Percentiles rank a stretch among this genome's conserved stretches.
phyloP scores from a whole-genome alignment of 1,284 basidiomycete species.

The Golubevia pallescens region DNA sequence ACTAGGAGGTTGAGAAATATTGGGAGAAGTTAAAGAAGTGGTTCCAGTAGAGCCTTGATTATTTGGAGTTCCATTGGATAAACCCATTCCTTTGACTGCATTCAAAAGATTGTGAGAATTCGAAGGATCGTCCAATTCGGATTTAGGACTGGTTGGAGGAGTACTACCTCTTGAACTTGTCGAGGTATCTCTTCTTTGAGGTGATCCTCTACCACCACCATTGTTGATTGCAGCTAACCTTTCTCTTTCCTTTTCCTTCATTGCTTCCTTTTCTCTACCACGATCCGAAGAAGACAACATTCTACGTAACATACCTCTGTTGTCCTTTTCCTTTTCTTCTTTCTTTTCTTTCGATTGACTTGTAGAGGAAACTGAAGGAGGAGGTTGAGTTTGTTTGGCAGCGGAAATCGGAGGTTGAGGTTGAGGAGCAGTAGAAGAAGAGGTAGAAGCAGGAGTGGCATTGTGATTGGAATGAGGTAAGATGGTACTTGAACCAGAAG shows the following conservation, averaged over 20 bases:
- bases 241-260: slow-evolving; percentile 2
- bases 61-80: slow-evolving; percentile 4
- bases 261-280: background rate
- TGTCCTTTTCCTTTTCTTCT: slow-evolving; percentile 43
- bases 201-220: background rate
- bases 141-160: slow-evolving; percentile 36
- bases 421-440: too few relatives aligned
- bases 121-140: slow-evolving; percentile 26
- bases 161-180: slow-evolving; percentile 17
- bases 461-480: too few relatives aligned
- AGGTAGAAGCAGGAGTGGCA: too few relatives aligned
- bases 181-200: background rate
- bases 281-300: slow-evolving; percentile 42
- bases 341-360: slow-evolving; percentile 15
- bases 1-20: slow-evolving; percentile 36
- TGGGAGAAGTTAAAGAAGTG: slow-evolving; percentile 7
- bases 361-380: too few relatives aligned
- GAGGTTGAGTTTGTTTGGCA: too few relatives aligned
- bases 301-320: slow-evolving; percentile 49
- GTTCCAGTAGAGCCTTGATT: background rate
- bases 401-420: too few relatives aligned
- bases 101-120: slow-evolving; percentile 8
- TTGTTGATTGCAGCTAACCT: background rate
- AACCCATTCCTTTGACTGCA: slow-evolving; percentile 32
- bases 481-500: too few relatives aligned